Percentiles rank a stretch among this genome's conserved stretches.
These are phyloP conservation scores for Blastobotrys mokoenaii DNA, from an alignment of 805 yeast species.

Conservation along the genomic window DNA sequence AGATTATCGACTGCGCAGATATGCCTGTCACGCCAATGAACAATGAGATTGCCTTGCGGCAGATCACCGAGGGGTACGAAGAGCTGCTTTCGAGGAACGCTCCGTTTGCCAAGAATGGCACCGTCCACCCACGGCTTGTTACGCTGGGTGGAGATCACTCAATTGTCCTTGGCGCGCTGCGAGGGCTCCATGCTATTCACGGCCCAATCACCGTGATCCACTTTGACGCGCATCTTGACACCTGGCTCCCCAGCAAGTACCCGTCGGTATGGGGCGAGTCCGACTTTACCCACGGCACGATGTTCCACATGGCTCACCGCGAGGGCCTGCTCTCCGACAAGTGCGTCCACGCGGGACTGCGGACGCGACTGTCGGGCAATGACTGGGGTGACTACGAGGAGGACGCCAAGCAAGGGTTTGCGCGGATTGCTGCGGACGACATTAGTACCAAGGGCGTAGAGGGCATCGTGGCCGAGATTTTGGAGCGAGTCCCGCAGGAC, in stretches of 20 bases:
- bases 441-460: slow-evolving; percentile 57
- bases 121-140: slow-evolving; percentile 45
- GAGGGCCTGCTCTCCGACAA: slow-evolving; percentile 55
- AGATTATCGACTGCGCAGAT: slow-evolving; percentile 58
- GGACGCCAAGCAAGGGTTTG: slow-evolving; percentile 62
- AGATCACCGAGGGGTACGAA: slow-evolving; percentile 50
- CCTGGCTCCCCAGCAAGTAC: slow-evolving; percentile 74
- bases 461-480: slow-evolving; percentile 49
- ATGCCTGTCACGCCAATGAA: slow-evolving; percentile 64
- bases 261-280: slow-evolving; percentile 70
- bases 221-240: slow-evolving; percentile 80
- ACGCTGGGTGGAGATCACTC: slow-evolving; percentile 83
- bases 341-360: slow-evolving; percentile 68
- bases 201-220: slow-evolving; percentile 70
- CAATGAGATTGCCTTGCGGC: slow-evolving; percentile 52
- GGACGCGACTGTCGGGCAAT: slow-evolving; percentile 62
- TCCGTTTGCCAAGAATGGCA: slow-evolving; percentile 15
- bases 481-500: slow-evolving; percentile 47
- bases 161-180: slow-evolving; percentile 59
- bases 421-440: slow-evolving; percentile 63
- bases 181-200: slow-evolving; percentile 51
- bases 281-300: slow-evolving; percentile 74
- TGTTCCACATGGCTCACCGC: slow-evolving; percentile 71
- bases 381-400: slow-evolving; percentile 55
- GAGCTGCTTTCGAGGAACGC: slow-evolving; percentile 38